These are phyloP conservation scores for Tulasnella sp. DNA, from an alignment of 768 basidiomycete species.

Conservation along the genomic window DNA sequence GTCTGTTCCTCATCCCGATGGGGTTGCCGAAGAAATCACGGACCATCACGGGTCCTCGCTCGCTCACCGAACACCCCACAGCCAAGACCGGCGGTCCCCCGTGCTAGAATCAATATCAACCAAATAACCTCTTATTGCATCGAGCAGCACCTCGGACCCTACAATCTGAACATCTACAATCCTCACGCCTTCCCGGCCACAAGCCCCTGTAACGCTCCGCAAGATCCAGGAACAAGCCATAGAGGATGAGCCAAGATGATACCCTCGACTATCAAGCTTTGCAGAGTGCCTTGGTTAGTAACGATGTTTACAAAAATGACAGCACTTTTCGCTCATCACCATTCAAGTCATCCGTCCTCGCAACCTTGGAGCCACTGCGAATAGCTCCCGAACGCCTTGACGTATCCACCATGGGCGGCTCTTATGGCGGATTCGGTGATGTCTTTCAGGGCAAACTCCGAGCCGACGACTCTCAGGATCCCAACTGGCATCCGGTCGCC, in stretches of 20 bases:
- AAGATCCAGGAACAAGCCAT: neutral
- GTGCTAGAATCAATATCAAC: neutral
- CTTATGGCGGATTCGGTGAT: slow-evolving; percentile 3
- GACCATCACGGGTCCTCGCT: neutral
- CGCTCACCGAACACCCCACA: neutral
- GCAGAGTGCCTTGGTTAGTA: neutral
- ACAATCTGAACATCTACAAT: neutral
- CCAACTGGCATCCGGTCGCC: neutral
- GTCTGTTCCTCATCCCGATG: neutral
- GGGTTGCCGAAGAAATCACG: neutral
- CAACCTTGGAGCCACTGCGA: neutral
- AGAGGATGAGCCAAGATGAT: neutral
- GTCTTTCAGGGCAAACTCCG: neutral
- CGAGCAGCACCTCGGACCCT: neutral
- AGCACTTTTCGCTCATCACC: neutral
- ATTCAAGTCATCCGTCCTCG: neutral
- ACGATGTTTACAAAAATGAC: neutral
- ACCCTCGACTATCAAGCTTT: neutral
- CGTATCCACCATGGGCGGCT: neutral
- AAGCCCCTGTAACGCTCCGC: neutral
- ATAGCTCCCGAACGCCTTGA: neutral
- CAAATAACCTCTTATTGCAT: neutral
- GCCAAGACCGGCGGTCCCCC: neutral
- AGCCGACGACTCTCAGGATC: neutral
- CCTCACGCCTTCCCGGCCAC: neutral